phyloP scores from a whole-genome alignment of 331 rosid genomes.

The Quercus phellos region DNA sequence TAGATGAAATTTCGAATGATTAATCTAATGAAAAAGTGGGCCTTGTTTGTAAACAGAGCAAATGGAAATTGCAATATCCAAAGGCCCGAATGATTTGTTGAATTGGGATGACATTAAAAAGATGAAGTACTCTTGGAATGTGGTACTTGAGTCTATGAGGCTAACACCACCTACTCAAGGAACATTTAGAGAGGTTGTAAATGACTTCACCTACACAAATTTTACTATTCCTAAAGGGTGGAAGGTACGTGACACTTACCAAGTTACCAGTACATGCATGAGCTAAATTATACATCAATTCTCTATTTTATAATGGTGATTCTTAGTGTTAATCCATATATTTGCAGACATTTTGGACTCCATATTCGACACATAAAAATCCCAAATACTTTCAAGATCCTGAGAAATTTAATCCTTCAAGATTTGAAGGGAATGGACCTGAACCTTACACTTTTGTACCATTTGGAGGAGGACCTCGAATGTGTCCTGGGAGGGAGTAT shows the following conservation, averaged over 20 bases:
- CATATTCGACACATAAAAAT: conserved; percentile 37
- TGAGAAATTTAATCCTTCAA: conserved; percentile 49
- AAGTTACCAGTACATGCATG: not conserved
- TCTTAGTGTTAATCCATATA: not conserved
- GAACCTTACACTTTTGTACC: conserved; percentile 38
- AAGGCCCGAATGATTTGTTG: conserved; percentile 15
- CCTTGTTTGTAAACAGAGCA: conserved; percentile 29
- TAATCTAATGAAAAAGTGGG: not conserved
- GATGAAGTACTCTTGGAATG: conserved; percentile 58
- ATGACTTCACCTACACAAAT: conserved; percentile 33
- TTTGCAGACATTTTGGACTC: conserved; percentile 47
- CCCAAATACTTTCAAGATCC: conserved; percentile 36
- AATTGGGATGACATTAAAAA: conserved; percentile 41
- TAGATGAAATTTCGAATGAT: not conserved
- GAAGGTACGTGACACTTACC: conserved; percentile 28
- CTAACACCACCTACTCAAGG: conserved; percentile 41
- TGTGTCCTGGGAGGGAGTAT: conserved; percentile 43
- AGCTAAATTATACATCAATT: not conserved
- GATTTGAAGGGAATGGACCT: conserved; percentile 31
- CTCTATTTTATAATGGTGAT: not conserved
- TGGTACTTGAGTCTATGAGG: conserved; percentile 47
- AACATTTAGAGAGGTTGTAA: conserved; percentile 37
- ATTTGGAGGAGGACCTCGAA: conserved; percentile 46
- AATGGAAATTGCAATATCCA: conserved; percentile 26
- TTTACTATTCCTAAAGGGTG: conserved; percentile 51